Evolutionary conservation across 1,139 yeast species (phyloP).

Genomic region (Yamadazyma epiphylla): DNA sequence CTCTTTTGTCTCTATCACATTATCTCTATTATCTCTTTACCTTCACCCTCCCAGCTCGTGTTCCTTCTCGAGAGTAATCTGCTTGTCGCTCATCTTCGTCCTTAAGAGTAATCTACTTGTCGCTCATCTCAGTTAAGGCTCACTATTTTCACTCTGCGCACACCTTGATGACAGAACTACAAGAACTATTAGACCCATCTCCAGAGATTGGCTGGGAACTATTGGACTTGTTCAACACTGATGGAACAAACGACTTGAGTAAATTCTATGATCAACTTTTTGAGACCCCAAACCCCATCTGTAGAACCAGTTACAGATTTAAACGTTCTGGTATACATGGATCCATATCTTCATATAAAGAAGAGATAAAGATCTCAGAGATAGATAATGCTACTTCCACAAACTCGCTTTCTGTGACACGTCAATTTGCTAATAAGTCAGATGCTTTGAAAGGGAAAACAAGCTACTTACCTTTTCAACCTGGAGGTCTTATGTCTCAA

Average conservation of each 20-base stretch:
- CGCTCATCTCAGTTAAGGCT: too few relatives aligned
- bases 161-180: background rate
- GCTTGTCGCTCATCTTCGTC: background rate
- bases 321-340: slow-evolving; percentile 78
- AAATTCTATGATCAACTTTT: slow-evolving; percentile 41
- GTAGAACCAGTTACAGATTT: slow-evolving; percentile 56
- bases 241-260: slow-evolving; percentile 32
- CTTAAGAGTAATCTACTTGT: too few relatives aligned
- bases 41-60: too few relatives aligned
- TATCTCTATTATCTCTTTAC: slow-evolving; percentile 1
- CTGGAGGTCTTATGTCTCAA: slow-evolving; percentile 69
- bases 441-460: slow-evolving; percentile 69
- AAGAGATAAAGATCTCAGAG: slow-evolving; percentile 52
- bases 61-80: background rate
- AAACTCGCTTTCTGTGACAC: slow-evolving; percentile 67
- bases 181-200: slow-evolving; percentile 45
- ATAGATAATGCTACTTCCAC: slow-evolving; percentile 54
- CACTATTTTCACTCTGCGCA: too few relatives aligned
- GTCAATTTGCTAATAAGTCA: slow-evolving; percentile 62
- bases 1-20: background rate
- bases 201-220: slow-evolving; percentile 56
- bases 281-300: slow-evolving; percentile 47
- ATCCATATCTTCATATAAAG: slow-evolving; percentile 56
- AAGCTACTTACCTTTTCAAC: slow-evolving; percentile 82
- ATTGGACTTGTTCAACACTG: slow-evolving; percentile 48